These are phyloP conservation scores for Kingdonia uniflora DNA, from an alignment of 164 flowering plant genomes.

Conservation along the genomic window DNA sequence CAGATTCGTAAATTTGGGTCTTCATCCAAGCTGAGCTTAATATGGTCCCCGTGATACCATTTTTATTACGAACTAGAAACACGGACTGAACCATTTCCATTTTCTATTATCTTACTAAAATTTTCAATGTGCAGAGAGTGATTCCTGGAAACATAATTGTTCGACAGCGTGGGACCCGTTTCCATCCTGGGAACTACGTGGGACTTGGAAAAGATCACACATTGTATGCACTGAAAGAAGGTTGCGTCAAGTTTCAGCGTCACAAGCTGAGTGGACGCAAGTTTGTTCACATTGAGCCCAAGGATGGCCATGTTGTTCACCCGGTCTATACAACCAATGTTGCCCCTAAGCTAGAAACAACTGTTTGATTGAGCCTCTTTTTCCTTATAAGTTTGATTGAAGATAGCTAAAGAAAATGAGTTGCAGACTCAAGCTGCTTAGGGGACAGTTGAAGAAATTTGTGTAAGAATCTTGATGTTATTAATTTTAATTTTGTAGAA, in stretches of 20 bases:
- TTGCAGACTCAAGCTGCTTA: no score
- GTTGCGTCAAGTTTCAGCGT: conserved; percentile 65
- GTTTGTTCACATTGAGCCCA: conserved; percentile 86
- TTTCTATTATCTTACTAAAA: neutral
- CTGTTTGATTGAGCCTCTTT: conserved; percentile 10
- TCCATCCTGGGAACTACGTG: conserved; percentile 93
- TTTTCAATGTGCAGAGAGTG: conserved; percentile 51
- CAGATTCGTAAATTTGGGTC: no score
- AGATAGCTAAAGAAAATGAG: no score
- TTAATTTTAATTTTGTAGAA: neutral
- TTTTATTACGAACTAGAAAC: no score
- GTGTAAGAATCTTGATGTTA: no score
- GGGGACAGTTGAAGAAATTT: no score
- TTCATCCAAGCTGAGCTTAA: no score
- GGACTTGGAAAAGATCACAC: conserved; percentile 96
- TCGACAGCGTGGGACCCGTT: conserved; percentile 85
- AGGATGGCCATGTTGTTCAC: conserved; percentile 76
- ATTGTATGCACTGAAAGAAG: conserved; percentile 83
- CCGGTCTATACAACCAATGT: conserved; percentile 42
- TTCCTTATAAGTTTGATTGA: no score
- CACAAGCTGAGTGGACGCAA: conserved; percentile 72
- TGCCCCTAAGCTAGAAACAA: conserved; percentile 8
- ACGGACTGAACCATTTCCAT: no score
- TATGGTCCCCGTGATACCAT: no score
- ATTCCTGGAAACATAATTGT: conserved; percentile 93